These are phyloP conservation scores for Eremochloa ophiuroides DNA, from an alignment of 176 grass and related monocot genomes.

Conservation along the genomic window DNA sequence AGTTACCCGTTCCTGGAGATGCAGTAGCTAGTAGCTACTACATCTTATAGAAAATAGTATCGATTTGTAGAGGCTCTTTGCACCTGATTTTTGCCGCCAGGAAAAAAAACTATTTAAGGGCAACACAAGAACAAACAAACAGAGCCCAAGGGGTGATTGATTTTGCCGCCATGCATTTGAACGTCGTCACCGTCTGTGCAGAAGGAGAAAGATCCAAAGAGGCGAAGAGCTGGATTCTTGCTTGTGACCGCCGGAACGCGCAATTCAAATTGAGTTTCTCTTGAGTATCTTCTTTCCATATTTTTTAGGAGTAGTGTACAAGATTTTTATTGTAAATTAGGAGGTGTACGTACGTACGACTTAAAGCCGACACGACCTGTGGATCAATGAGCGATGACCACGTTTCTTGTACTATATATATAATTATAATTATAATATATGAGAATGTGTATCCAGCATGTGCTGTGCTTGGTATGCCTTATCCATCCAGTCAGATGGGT, in stretches of 20 bases:
- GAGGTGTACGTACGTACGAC: background rate
- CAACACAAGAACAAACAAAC: background rate
- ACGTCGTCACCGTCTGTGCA: too few species aligned
- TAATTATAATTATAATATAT: background rate
- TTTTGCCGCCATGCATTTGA: too few species aligned
- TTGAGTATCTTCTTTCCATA: background rate
- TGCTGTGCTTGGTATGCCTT: background rate
- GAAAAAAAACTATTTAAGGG: too few species aligned
- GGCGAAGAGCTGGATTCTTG: background rate
- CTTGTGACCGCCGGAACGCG: background rate
- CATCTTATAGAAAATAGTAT: too few species aligned
- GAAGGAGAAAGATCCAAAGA: background rate
- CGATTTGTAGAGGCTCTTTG: too few species aligned
- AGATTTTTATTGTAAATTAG: constrained; percentile 16
- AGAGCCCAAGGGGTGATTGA: background rate
- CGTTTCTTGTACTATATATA: constrained; percentile 3
- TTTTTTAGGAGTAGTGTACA: constrained; percentile 12
- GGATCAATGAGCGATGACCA: constrained; percentile 1
- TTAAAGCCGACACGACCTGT: background rate
- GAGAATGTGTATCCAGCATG: background rate
- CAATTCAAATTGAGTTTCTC: background rate
- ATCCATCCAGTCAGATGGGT: background rate
- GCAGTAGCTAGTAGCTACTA: constrained; percentile 3
- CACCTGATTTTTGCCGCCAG: too few species aligned
- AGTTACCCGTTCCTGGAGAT: constrained; percentile 22